Evolutionary conservation across 192 early-diverging fungal genomes (phyloP).

Genomic region (Coemansia sp.): DNA sequence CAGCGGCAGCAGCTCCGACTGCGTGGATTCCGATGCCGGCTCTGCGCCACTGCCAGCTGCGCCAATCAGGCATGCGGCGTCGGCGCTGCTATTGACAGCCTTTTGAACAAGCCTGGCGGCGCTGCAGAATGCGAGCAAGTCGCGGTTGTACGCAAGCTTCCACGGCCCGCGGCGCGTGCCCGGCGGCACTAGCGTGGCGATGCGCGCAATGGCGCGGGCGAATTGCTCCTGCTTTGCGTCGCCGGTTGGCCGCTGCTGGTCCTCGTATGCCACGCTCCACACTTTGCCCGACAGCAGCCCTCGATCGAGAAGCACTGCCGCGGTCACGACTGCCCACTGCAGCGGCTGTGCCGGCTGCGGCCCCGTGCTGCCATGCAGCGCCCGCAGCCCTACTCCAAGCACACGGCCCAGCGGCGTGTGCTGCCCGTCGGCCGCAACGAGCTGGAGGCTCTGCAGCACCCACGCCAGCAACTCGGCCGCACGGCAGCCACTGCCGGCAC

Average conservation of each 20-base stretch:
- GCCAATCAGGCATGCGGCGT: conserved; percentile 15
- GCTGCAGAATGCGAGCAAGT: conserved; percentile 71
- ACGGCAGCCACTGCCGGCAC: background rate
- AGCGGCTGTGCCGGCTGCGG: background rate
- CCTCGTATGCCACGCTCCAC: conserved; percentile 49
- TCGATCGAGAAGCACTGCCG: conserved; percentile 29
- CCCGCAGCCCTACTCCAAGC: conserved; percentile 21
- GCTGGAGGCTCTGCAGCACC: conserved; percentile 21
- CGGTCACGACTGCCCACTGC: conserved; percentile 36
- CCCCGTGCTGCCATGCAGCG: conserved; percentile 3
- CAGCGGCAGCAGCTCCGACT: conserved; percentile 2
- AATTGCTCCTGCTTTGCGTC: conserved; percentile 15
- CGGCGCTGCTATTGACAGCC: conserved; percentile 14
- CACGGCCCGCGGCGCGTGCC: conserved; percentile 20
- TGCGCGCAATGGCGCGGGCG: conserved; percentile 21
- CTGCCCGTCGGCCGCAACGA: conserved; percentile 18
- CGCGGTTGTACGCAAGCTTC: conserved; percentile 61
- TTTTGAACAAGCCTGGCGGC: conserved; percentile 54
- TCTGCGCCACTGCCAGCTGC: background rate
- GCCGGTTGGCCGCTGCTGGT: conserved; percentile 12
- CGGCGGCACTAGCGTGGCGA: conserved; percentile 39
- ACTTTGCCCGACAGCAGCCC: conserved; percentile 28
- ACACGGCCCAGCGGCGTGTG: conserved; percentile 25
- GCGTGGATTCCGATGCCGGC: background rate
- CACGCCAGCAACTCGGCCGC: conserved; percentile 10